phyloP scores from a whole-genome alignment of 2,329 filamentous ascomycete genomes.

The Tolypocladium tropicale region DNA sequence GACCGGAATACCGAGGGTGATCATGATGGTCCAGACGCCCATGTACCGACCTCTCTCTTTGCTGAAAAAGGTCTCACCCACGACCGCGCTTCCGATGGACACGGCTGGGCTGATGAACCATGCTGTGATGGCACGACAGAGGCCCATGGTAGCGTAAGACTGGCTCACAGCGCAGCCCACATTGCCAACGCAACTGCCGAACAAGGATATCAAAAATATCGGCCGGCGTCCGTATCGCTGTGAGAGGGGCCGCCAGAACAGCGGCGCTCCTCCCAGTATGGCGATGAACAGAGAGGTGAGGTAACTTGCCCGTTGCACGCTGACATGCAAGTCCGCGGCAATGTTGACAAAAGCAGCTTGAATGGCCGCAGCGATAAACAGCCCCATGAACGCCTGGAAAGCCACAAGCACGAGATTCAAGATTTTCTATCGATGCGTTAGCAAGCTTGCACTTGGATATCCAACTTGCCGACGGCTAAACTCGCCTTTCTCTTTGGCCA shows the following conservation, averaged over 20 bases:
- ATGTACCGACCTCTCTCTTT: slow-evolving; percentile 7
- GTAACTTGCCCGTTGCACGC: slow-evolving; percentile 39
- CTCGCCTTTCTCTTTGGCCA: slow-evolving; percentile 7
- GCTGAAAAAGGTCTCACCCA: slow-evolving; percentile 9
- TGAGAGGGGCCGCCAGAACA: slow-evolving; percentile 47
- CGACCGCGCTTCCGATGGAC: slow-evolving; percentile 9
- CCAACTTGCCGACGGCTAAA: neutral
- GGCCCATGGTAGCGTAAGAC: slow-evolving; percentile 36
- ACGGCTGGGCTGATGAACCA: slow-evolving; percentile 45
- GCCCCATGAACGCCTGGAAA: slow-evolving; percentile 46
- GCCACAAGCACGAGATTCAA: slow-evolving; percentile 42
- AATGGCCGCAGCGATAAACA: slow-evolving; percentile 43
- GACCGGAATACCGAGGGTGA: slow-evolving; percentile 14
- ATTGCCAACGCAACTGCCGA: slow-evolving; percentile 36
- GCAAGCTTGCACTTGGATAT: neutral
- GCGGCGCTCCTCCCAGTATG: slow-evolving; percentile 16
- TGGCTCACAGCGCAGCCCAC: slow-evolving; percentile 39
- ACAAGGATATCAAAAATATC: slow-evolving; percentile 37
- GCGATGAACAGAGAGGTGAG: slow-evolving; percentile 26
- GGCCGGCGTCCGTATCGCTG: slow-evolving; percentile 43
- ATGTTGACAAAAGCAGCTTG: slow-evolving; percentile 44
- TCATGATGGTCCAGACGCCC: slow-evolving; percentile 12
- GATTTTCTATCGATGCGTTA: slow-evolving; percentile 30
- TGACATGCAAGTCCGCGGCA: slow-evolving; percentile 35
- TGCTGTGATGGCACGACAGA: slow-evolving; percentile 36